Percentiles rank a stretch among this genome's conserved stretches.
phyloP scores from a whole-genome alignment of 169 alveolate species.

The Plasmodium fragile region DNA sequence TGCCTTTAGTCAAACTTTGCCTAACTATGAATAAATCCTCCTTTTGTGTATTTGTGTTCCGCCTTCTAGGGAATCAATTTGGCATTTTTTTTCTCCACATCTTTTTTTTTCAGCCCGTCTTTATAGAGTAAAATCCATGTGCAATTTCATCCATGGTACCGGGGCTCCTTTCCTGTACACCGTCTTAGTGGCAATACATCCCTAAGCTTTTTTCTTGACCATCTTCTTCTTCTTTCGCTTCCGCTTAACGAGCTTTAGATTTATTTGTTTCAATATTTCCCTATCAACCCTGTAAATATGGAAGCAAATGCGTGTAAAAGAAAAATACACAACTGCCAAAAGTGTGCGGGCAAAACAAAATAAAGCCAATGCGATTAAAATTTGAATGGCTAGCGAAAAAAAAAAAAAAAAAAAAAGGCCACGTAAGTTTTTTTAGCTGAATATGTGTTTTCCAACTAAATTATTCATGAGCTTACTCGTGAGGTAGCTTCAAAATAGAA shows the following conservation, averaged over 20 bases:
- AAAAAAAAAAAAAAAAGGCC: not conserved
- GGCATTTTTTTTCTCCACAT: not conserved
- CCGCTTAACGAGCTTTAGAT: conserved; percentile 48
- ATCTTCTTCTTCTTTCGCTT: conserved; percentile 49
- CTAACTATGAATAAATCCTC: not conserved
- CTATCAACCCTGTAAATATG: conserved; percentile 34
- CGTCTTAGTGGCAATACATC: not conserved
- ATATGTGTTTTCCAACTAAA: not conserved
- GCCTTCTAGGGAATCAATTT: not conserved
- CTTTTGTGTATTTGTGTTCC: not conserved
- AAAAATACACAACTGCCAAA: not conserved
- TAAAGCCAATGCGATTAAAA: not conserved
- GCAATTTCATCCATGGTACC: not conserved
- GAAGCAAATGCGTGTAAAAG: not conserved
- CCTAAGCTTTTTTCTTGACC: conserved; percentile 18
- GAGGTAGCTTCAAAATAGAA: conserved; percentile 48
- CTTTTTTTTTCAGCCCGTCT: not conserved
- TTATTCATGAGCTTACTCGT: conserved; percentile 24
- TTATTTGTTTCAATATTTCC: conserved; percentile 58
- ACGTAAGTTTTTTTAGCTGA: not conserved
- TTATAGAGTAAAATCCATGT: not conserved
- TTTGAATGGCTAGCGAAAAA: not conserved
- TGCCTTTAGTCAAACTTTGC: not conserved
- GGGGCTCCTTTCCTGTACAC: not conserved
- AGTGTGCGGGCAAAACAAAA: not conserved